Evolutionary conservation across 2,329 filamentous ascomycete species (phyloP).

Genomic region (Neobulgaria alba): DNA sequence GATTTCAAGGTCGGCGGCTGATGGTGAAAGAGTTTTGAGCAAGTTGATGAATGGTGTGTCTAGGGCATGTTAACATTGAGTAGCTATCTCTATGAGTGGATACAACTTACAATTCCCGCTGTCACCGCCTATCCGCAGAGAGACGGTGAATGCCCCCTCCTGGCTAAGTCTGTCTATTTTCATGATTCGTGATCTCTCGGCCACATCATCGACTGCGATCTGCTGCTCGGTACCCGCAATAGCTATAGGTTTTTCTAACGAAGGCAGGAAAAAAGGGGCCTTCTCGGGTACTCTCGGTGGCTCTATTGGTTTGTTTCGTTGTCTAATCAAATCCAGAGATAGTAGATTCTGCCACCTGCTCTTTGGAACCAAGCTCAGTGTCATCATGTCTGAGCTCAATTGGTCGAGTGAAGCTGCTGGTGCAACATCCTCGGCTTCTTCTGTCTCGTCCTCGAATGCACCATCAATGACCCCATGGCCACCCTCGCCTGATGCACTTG

Average conservation of each 20-base stretch:
- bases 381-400: conserved; percentile 74
- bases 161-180: conserved; percentile 51
- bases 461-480: conserved; percentile 68
- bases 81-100: not conserved
- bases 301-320: conserved; percentile 90
- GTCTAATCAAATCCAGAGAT: conserved; percentile 80
- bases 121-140: conserved; percentile 44
- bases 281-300: conserved; percentile 87
- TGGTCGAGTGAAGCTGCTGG: conserved; percentile 59
- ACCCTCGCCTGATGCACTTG: conserved; percentile 75
- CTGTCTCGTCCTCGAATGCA: conserved; percentile 54
- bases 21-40: conserved; percentile 72
- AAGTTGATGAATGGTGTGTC: conserved; percentile 64
- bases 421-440: conserved; percentile 43
- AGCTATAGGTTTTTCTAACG: conserved; percentile 37
- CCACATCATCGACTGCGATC: conserved; percentile 29
- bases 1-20: conserved; percentile 83
- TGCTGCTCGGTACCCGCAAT: conserved; percentile 22
- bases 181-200: conserved; percentile 58
- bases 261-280: conserved; percentile 89
- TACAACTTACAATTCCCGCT: conserved; percentile 50
- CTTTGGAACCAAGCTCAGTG: conserved; percentile 80
- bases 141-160: conserved; percentile 50
- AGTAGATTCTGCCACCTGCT: conserved; percentile 91
- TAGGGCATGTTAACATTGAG: conserved; percentile 26